These are phyloP conservation scores for Diaporthe sp. DNA, from an alignment of 2,329 filamentous ascomycete species.

Conservation along the genomic window DNA sequence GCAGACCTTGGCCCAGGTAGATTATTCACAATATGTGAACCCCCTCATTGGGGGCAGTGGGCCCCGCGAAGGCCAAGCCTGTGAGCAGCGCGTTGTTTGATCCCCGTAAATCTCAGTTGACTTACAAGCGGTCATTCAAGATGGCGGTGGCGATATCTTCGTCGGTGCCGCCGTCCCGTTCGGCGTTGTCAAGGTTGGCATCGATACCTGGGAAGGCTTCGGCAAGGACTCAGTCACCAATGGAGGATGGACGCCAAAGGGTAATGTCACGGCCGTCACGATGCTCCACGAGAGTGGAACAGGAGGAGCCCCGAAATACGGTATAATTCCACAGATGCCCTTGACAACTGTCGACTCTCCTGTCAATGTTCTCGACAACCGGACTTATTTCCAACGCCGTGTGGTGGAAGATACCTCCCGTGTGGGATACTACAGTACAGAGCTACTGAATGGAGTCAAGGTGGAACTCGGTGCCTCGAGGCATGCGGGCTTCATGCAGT, in stretches of 20 bases:
- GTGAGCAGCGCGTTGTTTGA: neutral
- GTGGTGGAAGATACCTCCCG: constrained; percentile 57
- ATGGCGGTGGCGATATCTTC: constrained; percentile 60
- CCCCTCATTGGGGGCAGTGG: constrained; percentile 65
- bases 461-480: constrained; percentile 64
- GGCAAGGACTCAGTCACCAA: constrained; percentile 48
- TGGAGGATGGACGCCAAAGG: constrained; percentile 56
- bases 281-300: constrained; percentile 71
- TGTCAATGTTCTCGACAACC: constrained; percentile 63
- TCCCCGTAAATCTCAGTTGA: neutral
- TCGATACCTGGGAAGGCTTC: constrained; percentile 53
- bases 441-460: constrained; percentile 62
- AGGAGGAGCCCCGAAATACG: constrained; percentile 72
- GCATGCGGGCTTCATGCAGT: constrained; percentile 66
- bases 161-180: constrained; percentile 59
- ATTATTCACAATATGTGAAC: constrained; percentile 49
- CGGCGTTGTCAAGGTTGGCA: constrained; percentile 60
- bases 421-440: constrained; percentile 68
- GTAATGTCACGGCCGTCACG: constrained; percentile 63
- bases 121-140: neutral
- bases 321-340: constrained; percentile 65
- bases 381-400: constrained; percentile 61
- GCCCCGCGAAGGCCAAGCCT: constrained; percentile 57
- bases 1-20: neutral
- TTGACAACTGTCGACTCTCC: constrained; percentile 56